Evolutionary conservation across 805 yeast genomes (phyloP), one percentile per base, ranked within the genome.

Genomic region (Cephaloascus fragrans): DNA sequence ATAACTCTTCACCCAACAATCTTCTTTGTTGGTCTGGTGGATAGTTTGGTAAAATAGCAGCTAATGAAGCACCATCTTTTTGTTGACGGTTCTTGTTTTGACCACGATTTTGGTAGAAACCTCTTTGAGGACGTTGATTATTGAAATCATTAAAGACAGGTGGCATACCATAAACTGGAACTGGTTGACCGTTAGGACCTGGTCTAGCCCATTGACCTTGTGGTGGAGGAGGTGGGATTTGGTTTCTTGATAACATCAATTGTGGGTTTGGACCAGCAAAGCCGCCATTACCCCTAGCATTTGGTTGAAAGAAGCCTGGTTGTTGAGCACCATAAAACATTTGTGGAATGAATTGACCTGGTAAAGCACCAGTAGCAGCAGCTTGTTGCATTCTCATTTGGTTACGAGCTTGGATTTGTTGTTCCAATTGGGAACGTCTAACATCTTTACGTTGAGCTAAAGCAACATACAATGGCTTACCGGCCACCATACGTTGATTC

Each of bases 361-460:
- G 86, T 56, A 85, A 69, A 50, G 86, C 89, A 47, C 82, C 83
- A 49, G 83, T 77, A 49, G 94, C 95, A 51, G 86, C 86, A 62
- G 89, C 95, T 68, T 88, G 96, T 75, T 90, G 97, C 77, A 88
- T 76, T 77, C 97, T 86, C 83, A 89, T 78, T 71, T 90, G 97
- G 79, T 86, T 87, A 75, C 96, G 86, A 51, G 96, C 97, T 67
- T 85, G 95, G 61, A 88, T 84, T 71, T 93, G 97, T 73, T 93
- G 97, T 65, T 87, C 90, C 64, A 93, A 75, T 74, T 93, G 97
- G 55, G 86, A 77, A 64, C 95, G 83, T 78, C 98, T 88, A 42
- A 87, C 95, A 54, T 90, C 98, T 73, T 87, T 90, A 68, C 96
- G 85, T 78, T 93, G 98, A 53, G 98, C 98, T 59, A 93, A 80